Percentiles rank a stretch among this genome's conserved stretches.
These are phyloP conservation scores for Lonicera japonica DNA, from an alignment of 129 eudicot species.

Conservation along the genomic window DNA sequence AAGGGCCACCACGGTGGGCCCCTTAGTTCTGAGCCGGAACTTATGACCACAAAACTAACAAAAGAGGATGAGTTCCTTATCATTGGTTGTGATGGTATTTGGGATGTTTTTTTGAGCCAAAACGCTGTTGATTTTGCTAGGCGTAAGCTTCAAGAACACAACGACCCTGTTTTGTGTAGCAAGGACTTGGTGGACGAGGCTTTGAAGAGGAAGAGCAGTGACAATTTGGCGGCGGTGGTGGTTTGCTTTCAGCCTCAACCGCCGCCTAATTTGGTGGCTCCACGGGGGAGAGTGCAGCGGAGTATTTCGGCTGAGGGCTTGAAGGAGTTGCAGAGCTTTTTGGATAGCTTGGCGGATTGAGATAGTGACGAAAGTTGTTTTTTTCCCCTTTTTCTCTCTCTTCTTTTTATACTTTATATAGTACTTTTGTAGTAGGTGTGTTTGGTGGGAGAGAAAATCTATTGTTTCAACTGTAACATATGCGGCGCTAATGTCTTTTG, in stretches of 20 bases:
- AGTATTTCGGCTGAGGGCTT: slow-evolving; percentile 94
- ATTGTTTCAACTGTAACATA: slow-evolving; percentile 63
- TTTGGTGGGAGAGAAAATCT: slow-evolving; percentile 36
- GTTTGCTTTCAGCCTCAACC: slow-evolving; percentile 75
- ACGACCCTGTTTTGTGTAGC: slow-evolving; percentile 72
- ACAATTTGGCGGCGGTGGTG: slow-evolving; percentile 77
- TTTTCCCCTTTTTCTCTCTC: slow-evolving; percentile 5
- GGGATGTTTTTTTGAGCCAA: slow-evolving; percentile 97
- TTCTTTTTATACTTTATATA: slow-evolving; percentile 10
- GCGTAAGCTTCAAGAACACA: slow-evolving; percentile 81
- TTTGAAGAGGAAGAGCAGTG: slow-evolving; percentile 80
- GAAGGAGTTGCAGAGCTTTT: slow-evolving; percentile 86
- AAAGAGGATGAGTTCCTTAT: slow-evolving; percentile 94
- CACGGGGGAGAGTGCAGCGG: slow-evolving; percentile 77
- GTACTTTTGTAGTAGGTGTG: slow-evolving; percentile 8
- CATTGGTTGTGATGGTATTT: slow-evolving; percentile 87
- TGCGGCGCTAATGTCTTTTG: slow-evolving; percentile 43
- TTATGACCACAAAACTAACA: slow-evolving; percentile 59
- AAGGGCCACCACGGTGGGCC: slow-evolving; percentile 73
- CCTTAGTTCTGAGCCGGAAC: slow-evolving; percentile 79
- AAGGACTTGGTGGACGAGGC: slow-evolving; percentile 84
- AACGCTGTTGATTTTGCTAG: slow-evolving; percentile 96
- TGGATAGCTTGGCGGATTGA: slow-evolving; percentile 57
- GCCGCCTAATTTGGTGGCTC: slow-evolving; percentile 68
- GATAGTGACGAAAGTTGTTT: slow-evolving; percentile 17